Evolutionary conservation across 495 filamentous ascomycete genomes (phyloP).

Genomic region (Jackrogersella multiformis): DNA sequence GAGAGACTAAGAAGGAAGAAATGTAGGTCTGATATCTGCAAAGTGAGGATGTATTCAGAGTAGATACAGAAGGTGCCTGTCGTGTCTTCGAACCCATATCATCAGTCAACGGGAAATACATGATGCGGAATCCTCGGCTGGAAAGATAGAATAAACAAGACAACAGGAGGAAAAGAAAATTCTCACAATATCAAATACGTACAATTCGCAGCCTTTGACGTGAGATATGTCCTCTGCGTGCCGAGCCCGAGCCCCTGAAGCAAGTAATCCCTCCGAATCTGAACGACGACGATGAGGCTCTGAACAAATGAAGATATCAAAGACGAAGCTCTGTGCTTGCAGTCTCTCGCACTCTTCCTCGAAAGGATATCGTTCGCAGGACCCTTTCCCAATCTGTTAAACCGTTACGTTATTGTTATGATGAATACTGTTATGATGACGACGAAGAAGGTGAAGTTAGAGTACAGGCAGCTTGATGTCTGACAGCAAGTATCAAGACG

Average conservation of each 20-base stretch:
- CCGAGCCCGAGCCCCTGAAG: conserved; percentile 22
- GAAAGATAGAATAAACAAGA: conserved; percentile 35
- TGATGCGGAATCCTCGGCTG: conserved; percentile 30
- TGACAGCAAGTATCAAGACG: conserved; percentile 29
- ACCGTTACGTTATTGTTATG: conserved; percentile 28
- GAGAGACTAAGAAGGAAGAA: conserved; percentile 35
- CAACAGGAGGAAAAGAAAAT: conserved; percentile 49
- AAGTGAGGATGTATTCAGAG: conserved; percentile 49
- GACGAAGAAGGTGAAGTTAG: conserved; percentile 25
- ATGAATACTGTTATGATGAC: no score
- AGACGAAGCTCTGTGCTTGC: conserved; percentile 64
- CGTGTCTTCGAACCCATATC: conserved; percentile 45
- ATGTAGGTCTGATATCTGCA: conserved; percentile 33
- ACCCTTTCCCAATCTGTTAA: conserved; percentile 19
- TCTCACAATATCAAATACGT: conserved; percentile 56
- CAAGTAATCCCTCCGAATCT: conserved; percentile 14
- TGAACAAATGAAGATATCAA: conserved; percentile 50
- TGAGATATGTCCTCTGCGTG: conserved; percentile 17
- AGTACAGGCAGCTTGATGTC: conserved; percentile 31
- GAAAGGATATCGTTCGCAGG: conserved; percentile 29
- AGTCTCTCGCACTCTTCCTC: conserved; percentile 45
- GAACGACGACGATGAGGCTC: conserved; percentile 16
- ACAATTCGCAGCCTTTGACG: conserved; percentile 50
- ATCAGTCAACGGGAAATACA: conserved; percentile 49
- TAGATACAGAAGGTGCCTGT: conserved; percentile 48